These are phyloP conservation scores for Candida buenavistaensis DNA, from an alignment of 1,139 yeast species.

Conservation along the genomic window DNA sequence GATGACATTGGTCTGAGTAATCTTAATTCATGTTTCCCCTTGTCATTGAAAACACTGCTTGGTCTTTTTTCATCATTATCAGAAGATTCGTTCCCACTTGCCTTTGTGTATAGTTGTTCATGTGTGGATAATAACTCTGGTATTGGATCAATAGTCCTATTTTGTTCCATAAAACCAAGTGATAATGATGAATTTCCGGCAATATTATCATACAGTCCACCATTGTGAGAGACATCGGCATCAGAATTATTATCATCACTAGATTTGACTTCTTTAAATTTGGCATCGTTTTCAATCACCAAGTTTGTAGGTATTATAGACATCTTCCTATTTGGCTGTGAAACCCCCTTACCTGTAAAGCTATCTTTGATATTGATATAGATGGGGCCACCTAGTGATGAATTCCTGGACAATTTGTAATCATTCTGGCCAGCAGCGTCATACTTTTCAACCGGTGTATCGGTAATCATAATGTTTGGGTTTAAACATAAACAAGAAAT, in stretches of 20 bases:
- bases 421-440: slow-evolving; percentile 1
- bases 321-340: slow-evolving; percentile 23
- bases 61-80: slow-evolving; percentile 10
- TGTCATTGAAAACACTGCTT: slow-evolving; percentile 16
- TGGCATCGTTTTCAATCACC: slow-evolving; percentile 22
- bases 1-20: slow-evolving; percentile 21
- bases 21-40: slow-evolving; percentile 18
- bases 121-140: slow-evolving; percentile 33
- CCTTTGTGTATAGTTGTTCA: slow-evolving; percentile 27
- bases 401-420: slow-evolving; percentile 21
- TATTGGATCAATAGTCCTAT: slow-evolving; percentile 20
- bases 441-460: slow-evolving; percentile 1
- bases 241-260: slow-evolving; percentile 12
- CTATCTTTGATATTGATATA: slow-evolving; percentile 17
- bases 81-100: slow-evolving; percentile 10
- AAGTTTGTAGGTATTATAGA: slow-evolving; percentile 31
- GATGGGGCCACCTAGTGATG: slow-evolving; percentile 30
- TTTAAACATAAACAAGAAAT: slow-evolving; percentile 34
- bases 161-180: slow-evolving; percentile 6
- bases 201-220: slow-evolving; percentile 5
- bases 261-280: slow-evolving; percentile 34
- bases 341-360: slow-evolving; percentile 12
- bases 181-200: slow-evolving; percentile 6
- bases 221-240: slow-evolving; percentile 4
- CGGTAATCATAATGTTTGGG: slow-evolving; percentile 19